Conservation (phyloP, 768 basidiomycete genomes). For the Suillus cothurnatus region DNA sequence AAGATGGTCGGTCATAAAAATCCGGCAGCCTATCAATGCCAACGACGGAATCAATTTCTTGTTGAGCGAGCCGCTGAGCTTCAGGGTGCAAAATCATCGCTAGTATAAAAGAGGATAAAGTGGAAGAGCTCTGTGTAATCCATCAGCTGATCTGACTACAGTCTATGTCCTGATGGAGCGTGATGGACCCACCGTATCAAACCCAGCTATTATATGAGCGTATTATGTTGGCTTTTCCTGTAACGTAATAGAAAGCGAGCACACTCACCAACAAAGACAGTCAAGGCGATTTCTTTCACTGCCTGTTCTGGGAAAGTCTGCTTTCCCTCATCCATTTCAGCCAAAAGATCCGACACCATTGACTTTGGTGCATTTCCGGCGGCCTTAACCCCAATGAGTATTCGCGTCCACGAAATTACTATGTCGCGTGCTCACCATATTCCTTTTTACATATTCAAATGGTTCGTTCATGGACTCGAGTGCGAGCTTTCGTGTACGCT, state of each 20-base stretch:
- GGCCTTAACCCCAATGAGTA: conserved; percentile 16
- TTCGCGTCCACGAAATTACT: not conserved
- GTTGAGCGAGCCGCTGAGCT: conserved; percentile 30
- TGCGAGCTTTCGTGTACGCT: conserved; percentile 26
- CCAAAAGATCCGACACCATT: conserved; percentile 32
- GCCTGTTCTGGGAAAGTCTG: conserved; percentile 23
- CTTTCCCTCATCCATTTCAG: conserved; percentile 15
- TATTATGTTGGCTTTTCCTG: not conserved
- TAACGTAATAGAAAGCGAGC: not conserved
- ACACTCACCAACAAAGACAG: conserved; percentile 32
- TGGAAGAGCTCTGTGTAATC: conserved; percentile 23
- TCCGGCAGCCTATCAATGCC: conserved; percentile 21
- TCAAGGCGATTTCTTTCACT: conserved; percentile 31
- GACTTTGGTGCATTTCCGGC: conserved; percentile 27
- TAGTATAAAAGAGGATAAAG: conserved; percentile 26
- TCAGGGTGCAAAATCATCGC: conserved; percentile 35
- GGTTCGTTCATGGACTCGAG: conserved; percentile 25
- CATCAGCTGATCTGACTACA: conserved; percentile 1
- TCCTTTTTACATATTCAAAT: conserved; percentile 30
- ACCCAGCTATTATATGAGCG: conserved; percentile 22
- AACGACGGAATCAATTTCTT: conserved; percentile 30
- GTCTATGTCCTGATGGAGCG: not conserved
- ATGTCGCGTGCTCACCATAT: conserved; percentile 22
- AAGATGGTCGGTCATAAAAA: conserved; percentile 25
- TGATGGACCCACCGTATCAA: conserved; percentile 24